These are phyloP conservation scores for Danielozyma ontarioensis DNA, from an alignment of 805 yeast genomes.

Conservation along the genomic window DNA sequence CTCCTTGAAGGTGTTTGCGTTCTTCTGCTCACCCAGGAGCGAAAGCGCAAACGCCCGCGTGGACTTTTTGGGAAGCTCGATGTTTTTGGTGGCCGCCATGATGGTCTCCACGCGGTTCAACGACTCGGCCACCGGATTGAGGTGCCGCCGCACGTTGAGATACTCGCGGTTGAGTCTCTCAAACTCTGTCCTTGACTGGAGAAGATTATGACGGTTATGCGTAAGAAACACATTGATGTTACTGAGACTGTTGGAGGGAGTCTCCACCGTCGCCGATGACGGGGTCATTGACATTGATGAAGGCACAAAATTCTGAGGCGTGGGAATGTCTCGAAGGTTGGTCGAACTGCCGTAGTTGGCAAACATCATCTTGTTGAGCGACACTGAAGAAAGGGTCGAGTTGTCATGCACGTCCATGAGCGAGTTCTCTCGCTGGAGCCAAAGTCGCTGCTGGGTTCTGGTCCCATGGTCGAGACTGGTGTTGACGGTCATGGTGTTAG, in stretches of 20 bases:
- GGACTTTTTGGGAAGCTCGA: conserved; percentile 19
- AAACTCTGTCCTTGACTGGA: conserved; percentile 67
- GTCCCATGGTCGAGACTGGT: conserved; percentile 36
- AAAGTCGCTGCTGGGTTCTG: conserved; percentile 76
- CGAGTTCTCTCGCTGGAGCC: conserved; percentile 78
- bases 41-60: conserved; percentile 4
- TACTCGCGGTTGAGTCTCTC: conserved; percentile 75
- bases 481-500: no score
- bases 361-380: conserved; percentile 36
- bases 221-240: conserved; percentile 25
- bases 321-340: conserved; percentile 9
- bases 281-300: conserved; percentile 1
- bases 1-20: conserved; percentile 30
- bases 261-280: background rate
- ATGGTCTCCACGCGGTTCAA: conserved; percentile 43
- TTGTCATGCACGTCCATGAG: conserved; percentile 47
- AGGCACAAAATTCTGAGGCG: background rate
- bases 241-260: conserved; percentile 6
- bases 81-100: conserved; percentile 10
- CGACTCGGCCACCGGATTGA: conserved; percentile 66
- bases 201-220: conserved; percentile 38
- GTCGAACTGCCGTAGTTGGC: conserved; percentile 24
- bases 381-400: conserved; percentile 34
- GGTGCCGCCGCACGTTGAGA: conserved; percentile 59
- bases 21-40: conserved; percentile 2